phyloP scores from a whole-genome alignment of 208 protist genomes.

The Trypanosoma congolense region DNA sequence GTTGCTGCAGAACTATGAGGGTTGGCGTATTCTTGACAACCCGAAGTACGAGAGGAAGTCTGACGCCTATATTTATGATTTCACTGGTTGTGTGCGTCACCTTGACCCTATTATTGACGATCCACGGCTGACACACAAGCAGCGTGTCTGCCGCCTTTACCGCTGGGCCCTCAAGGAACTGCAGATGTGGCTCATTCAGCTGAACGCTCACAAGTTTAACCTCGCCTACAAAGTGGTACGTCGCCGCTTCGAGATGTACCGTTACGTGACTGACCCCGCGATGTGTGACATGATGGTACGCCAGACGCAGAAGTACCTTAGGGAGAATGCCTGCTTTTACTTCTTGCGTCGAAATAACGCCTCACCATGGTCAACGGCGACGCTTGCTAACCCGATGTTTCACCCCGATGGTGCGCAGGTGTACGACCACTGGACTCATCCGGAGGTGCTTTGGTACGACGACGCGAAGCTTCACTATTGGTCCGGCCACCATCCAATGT shows the following conservation, averaged over 20 bases:
- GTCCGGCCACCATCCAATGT: conserved; percentile 77
- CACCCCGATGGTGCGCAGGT: conserved; percentile 85
- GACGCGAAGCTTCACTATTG: conserved; percentile 88
- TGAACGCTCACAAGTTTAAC: conserved; percentile 88
- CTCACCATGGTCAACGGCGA: conserved; percentile 79
- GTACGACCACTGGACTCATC: conserved; percentile 90
- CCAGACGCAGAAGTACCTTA: conserved; percentile 88
- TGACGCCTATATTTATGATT: conserved; percentile 79
- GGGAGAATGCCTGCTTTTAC: conserved; percentile 78
- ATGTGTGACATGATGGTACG: conserved; percentile 92
- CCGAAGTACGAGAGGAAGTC: conserved; percentile 76
- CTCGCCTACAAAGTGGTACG: conserved; percentile 87
- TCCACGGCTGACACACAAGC: conserved; percentile 89
- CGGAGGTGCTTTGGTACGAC: conserved; percentile 89
- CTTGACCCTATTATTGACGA: conserved; percentile 90
- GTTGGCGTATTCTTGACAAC: conserved; percentile 90
- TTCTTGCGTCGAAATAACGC: conserved; percentile 81
- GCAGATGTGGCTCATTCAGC: conserved; percentile 84
- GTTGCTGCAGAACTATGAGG: conserved; percentile 88
- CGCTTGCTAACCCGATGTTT: conserved; percentile 83
- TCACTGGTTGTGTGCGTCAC: conserved; percentile 78
- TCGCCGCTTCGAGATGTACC: conserved; percentile 83
- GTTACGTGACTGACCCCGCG: conserved; percentile 86
- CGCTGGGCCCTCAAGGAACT: conserved; percentile 85
- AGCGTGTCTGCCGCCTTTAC: conserved; percentile 88